These are phyloP conservation scores for Fennellomyces sp. DNA, from an alignment of 371 early-diverging fungal species.

Conservation along the genomic window DNA sequence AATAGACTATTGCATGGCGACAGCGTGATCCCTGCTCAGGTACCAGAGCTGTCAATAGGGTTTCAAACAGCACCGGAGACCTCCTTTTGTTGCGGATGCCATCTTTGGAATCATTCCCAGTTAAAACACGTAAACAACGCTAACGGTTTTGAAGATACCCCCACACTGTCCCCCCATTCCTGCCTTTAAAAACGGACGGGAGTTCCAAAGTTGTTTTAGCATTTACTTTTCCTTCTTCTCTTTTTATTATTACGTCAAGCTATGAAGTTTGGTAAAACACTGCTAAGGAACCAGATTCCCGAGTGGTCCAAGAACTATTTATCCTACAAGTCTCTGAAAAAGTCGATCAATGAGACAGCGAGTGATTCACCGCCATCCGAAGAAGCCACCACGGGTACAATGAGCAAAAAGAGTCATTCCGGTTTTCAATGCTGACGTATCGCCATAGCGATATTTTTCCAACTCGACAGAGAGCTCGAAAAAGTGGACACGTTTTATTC, in stretches of 20 bases:
- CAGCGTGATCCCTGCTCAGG: too few species aligned
- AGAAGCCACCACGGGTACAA: constrained; percentile 47
- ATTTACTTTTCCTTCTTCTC: constrained; percentile 1
- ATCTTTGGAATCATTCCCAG: too few species aligned
- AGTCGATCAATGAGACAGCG: constrained; percentile 61
- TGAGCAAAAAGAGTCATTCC: background rate
- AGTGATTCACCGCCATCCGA: constrained; percentile 34
- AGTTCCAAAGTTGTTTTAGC: background rate
- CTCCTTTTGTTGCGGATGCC: too few species aligned
- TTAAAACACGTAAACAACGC: too few species aligned
- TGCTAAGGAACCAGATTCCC: constrained; percentile 63
- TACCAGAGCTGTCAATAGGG: too few species aligned
- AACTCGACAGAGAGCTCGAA: constrained; percentile 69
- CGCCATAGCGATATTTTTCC: constrained; percentile 59
- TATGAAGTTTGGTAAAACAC: constrained; percentile 79
- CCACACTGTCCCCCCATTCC: too few species aligned
- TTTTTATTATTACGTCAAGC: constrained; percentile 7
- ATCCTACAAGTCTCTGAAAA: constrained; percentile 68
- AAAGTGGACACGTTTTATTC: constrained; percentile 69
- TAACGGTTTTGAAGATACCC: too few species aligned
- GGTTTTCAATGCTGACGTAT: background rate
- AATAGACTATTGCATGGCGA: too few species aligned
- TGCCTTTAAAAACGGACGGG: too few species aligned
- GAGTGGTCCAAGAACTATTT: constrained; percentile 75
- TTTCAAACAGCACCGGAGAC: too few species aligned